Base-by-base conservation (phyloP, 1,139 yeast species). In the Candida dubliniensis region DNA sequence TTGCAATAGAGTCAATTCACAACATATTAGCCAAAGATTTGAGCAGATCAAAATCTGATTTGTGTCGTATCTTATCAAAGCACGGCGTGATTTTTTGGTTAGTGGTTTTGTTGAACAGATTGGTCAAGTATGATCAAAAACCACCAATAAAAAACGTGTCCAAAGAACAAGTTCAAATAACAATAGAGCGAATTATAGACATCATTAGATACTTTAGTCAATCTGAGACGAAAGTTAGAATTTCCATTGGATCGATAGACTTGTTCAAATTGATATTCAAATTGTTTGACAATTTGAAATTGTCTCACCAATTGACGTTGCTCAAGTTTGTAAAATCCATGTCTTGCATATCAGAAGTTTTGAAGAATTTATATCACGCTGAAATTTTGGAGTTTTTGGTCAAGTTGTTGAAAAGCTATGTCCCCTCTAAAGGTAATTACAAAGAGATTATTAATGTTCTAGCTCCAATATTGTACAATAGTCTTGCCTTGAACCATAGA, bases 401-500 rank as follows among this genome's bases (percentile, higher is more conserved):
- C 14, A 47, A 58, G 24, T 47, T 63, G 43, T 48, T 71, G 48
- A 60, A 64, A 54, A 54, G 56, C 40, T 61, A 64, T 48, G 48
- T 62, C 0, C 71, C 74, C 0, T 29, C 53, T 3, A 47, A 63
- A 2, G 48, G 48, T 0, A 63, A 66, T 34, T 70, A 71, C 46
- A 72, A 69, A 42, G 80, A 76, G 45, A 64, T 68, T 11, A 59
- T 73, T 42, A 75, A 74, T 48, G 57, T 71, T 8, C 59, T 73
- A 3, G 66, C 76, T 38, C 79, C 81, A 0, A 63, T 72, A 1
- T 55, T 78, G 24, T 77, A 76, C 64, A 81, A 80, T 51, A 69
- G 82, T 40, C 81, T 88, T 52, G 79, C 83, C 42, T 67, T 84
- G 51, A 80, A 81, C 51, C 74, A 75, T 44, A 53, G 62, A 1